Base-by-base conservation (phyloP, 768 basidiomycete species). In the Fistulinella prunicolor region DNA sequence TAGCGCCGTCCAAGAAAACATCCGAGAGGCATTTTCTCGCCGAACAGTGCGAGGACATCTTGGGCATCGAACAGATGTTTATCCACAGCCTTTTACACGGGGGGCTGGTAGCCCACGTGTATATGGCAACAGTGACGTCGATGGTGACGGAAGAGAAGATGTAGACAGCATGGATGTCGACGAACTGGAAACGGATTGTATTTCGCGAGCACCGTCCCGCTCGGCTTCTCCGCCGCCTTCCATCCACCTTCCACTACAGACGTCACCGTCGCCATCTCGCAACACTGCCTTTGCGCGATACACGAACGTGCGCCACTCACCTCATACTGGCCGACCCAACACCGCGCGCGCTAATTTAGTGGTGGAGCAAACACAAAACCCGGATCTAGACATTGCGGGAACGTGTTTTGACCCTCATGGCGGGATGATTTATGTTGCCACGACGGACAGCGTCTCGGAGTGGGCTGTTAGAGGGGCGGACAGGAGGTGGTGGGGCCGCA, bases 381-480 rank as follows among this genome's bases (percentile, higher is more conserved):
- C 55, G 10, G 65, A 67, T 49, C 58, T 78, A 30, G 81, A 85
- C 58, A 66, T 89, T 42, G 85, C 86, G 3, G 88, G 88, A 12
- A 71, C 78, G 32, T 87, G 82, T 51, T 89, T 89, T 54, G 87
- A 89, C 62, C 86, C 85, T 16, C 67, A 66, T 6, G 88, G 88
- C 2, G 73, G 76, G 51, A 79, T 73, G 62, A 59, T 90, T 24
- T 90, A 90, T 59, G 83, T 81, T 13, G 88, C 82, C 19, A 79
- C 80, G 46, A 76, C 77, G 49, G 64, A 72, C 49, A 81, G 82
- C 30, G 72, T 94, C 21, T 84, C 82, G 7, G 90, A 93, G 63
- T 94, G 88, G 86, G 73, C 77, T 37, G 73, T 94, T 44, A 73
- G 78, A 19, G 85, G 84, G 5, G 79, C 81, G 13, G 83, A 84